phyloP scores from a whole-genome alignment of 495 filamentous ascomycete genomes.

The Elasticomyces elasticus region DNA sequence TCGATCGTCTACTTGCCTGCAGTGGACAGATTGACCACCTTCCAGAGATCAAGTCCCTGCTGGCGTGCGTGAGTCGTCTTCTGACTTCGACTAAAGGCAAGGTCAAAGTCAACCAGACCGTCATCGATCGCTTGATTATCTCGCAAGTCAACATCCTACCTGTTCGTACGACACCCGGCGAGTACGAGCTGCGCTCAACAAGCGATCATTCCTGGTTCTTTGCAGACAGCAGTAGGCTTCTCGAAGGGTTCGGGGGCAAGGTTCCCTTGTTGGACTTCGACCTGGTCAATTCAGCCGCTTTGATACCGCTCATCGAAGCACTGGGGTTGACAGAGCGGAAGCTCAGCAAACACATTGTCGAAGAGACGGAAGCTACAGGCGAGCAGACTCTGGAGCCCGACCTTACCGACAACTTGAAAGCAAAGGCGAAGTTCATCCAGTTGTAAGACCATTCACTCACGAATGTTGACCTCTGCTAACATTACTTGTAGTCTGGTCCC shows the following conservation, averaged over 20 bases:
- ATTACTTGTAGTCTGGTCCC: background rate
- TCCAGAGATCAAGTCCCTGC: background rate
- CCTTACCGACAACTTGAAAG: background rate
- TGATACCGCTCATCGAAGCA: background rate
- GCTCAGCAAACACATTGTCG: background rate
- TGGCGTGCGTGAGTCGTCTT: background rate
- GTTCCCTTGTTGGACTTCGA: slow-evolving; percentile 1
- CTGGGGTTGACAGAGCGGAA: background rate
- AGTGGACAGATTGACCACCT: background rate
- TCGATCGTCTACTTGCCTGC: background rate
- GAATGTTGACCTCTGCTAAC: background rate
- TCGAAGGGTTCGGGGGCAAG: background rate
- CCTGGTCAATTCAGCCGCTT: background rate
- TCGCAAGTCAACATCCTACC: background rate
- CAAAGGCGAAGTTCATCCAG: background rate
- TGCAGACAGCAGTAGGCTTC: background rate
- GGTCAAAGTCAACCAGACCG: background rate
- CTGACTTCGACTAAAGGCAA: background rate
- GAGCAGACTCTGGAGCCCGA: background rate
- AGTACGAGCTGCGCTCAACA: background rate
- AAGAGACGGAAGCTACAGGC: background rate
- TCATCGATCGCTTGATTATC: background rate
- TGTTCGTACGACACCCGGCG: background rate
- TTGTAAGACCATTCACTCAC: background rate
- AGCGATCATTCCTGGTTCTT: background rate